phyloP scores from a whole-genome alignment of 2,329 filamentous ascomycete genomes.

The Xylariaceae sp. region DNA sequence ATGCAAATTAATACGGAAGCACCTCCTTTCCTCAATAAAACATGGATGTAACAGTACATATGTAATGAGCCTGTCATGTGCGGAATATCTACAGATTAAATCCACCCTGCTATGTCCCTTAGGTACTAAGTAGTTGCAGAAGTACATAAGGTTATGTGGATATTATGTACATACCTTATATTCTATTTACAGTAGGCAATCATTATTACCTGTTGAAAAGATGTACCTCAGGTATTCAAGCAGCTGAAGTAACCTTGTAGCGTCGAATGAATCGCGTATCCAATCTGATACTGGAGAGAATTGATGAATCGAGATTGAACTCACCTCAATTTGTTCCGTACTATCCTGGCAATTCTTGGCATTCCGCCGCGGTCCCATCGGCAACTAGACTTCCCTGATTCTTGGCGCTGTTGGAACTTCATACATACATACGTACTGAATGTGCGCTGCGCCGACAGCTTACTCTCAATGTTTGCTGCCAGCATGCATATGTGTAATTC shows the following conservation, averaged over 20 bases:
- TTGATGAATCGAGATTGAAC: constrained; percentile 23
- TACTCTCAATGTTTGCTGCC: constrained; percentile 18
- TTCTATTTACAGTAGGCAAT: no score
- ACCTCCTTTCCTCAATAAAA: neutral
- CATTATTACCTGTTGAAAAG: no score
- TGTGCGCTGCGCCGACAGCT: constrained; percentile 16
- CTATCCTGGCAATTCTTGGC: constrained; percentile 23
- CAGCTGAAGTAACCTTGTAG: no score
- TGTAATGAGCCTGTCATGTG: no score
- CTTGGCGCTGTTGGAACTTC: constrained; percentile 11
- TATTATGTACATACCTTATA: no score
- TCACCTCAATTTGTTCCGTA: constrained; percentile 26
- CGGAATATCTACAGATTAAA: no score
- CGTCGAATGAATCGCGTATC: neutral
- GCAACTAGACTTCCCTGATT: constrained; percentile 16
- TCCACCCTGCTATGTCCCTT: no score
- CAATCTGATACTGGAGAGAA: constrained; percentile 21
- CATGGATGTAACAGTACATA: no score
- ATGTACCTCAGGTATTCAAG: no score
- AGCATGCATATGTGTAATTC: constrained; percentile 16
- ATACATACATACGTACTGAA: constrained; percentile 20
- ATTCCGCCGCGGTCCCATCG: constrained; percentile 14
- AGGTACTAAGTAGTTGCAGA: no score
- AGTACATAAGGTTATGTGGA: no score
- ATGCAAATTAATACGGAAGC: neutral